phyloP scores from a whole-genome alignment of 2,329 filamentous ascomycete genomes.

The Hortaea werneckii region DNA sequence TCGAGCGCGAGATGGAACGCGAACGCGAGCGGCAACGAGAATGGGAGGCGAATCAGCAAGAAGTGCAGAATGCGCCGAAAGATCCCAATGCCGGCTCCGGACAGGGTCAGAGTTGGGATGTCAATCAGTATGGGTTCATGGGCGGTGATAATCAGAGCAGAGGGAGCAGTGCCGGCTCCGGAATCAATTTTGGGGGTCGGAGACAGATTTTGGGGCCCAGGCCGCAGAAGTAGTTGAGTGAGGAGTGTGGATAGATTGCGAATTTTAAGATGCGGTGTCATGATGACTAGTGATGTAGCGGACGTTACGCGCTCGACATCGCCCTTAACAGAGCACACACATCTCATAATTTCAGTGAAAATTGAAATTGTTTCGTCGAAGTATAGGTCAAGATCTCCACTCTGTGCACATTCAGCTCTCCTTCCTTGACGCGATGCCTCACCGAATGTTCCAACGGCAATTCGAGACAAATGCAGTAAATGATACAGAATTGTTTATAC shows the following conservation, averaged over 20 bases:
- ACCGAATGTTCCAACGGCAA: too few species aligned
- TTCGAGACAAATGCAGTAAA: too few species aligned
- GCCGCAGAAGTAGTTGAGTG: conserved; percentile 5
- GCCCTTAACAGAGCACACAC: too few species aligned
- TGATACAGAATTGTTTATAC: too few species aligned
- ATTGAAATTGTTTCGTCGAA: too few species aligned
- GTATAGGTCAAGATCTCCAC: too few species aligned
- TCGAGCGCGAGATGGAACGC: conserved; percentile 72
- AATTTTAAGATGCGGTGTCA: neutral
- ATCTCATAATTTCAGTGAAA: too few species aligned
- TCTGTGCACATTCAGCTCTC: too few species aligned
- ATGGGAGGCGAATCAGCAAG: conserved; percentile 66
- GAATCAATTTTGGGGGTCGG: conserved; percentile 52
- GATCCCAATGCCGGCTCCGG: conserved; percentile 52
- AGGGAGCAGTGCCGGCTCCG: conserved; percentile 50
- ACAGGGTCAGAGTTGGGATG: conserved; percentile 60
- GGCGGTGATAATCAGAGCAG: conserved; percentile 67
- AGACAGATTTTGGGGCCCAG: conserved; percentile 72
- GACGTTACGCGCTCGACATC: too few species aligned
- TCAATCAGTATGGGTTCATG: conserved; percentile 66
- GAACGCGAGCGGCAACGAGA: conserved; percentile 67
- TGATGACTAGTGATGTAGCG: too few species aligned
- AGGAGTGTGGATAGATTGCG: too few species aligned
- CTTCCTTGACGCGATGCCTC: too few species aligned
- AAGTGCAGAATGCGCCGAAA: conserved; percentile 44